Evolutionary conservation across 1,139 yeast genomes (phyloP).

Genomic region (Candida sp.): DNA sequence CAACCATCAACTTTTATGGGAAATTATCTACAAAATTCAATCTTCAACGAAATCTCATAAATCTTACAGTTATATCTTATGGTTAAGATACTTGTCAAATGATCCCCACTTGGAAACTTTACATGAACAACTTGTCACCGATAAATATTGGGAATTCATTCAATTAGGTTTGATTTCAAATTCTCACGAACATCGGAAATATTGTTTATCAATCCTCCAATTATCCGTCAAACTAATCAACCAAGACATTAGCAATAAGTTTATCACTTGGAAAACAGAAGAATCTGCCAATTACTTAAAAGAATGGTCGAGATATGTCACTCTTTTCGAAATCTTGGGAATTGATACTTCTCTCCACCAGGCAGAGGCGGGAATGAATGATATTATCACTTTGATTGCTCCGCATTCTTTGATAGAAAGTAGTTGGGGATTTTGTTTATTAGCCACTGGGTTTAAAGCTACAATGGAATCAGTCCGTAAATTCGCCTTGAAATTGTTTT

Average conservation of each 20-base stretch:
- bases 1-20: conserved; percentile 38
- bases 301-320: conserved; percentile 71
- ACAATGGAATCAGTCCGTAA: conserved; percentile 78
- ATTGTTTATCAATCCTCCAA: conserved; percentile 65
- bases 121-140: conserved; percentile 28
- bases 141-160: conserved; percentile 57
- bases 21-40: conserved; percentile 34
- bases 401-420: conserved; percentile 53
- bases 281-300: conserved; percentile 29
- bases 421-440: conserved; percentile 69
- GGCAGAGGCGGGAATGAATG: conserved; percentile 72
- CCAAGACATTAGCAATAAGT: conserved; percentile 32
- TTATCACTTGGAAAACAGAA: conserved; percentile 46
- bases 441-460: conserved; percentile 75
- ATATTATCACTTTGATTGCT: conserved; percentile 55
- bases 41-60: conserved; percentile 26
- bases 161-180: conserved; percentile 55
- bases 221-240: conserved; percentile 51
- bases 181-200: conserved; percentile 70
- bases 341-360: conserved; percentile 87
- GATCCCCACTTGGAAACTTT: conserved; percentile 19
- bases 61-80: conserved; percentile 47
- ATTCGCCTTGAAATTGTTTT: conserved; percentile 55
- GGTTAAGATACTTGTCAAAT: conserved; percentile 50
- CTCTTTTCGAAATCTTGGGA: conserved; percentile 77